Base-by-base conservation (phyloP, 2,329 filamentous ascomycete species). In the Cladosporium sp. region DNA sequence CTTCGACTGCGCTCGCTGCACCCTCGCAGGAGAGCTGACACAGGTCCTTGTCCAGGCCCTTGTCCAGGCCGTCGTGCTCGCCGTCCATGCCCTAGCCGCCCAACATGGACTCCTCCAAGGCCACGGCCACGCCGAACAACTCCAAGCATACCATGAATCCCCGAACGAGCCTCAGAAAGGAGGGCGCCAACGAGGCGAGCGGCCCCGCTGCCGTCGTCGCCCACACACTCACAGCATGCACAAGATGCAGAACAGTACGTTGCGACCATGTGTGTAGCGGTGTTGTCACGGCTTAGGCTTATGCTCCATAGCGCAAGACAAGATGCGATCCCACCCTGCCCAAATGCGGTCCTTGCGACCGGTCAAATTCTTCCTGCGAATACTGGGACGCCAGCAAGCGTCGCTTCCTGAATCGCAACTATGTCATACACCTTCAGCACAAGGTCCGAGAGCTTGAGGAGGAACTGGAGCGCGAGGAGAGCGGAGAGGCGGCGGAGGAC, bases 261-360 rank as follows among this genome's bases (percentile, higher is more conserved):
- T 30, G 5, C 36, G 12, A 33, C 18, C 22, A 27, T 27, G 22
- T 27, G 5, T 27, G 13, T 29, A 29, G n/a, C 33, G 6, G 4
- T 9, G 16, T 16, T 12, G 29, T 36, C 4, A n/a, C n/a, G 8
- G 16, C 20, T n/a, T 27, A 50, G 11, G 41, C 45, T 45, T 30
- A 50, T 38, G 13, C 11, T 18, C 16, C n/a, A 52, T 64, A 95
- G 91, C 84, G 92, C 62, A 98, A 98, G 77, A 97, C 92, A 32
- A 80, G 90, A 75, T 98, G 93, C 74, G 93, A 97, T 70, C 88
- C 93, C 3, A 88, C 87, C 12, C 80, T 98, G 18, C 93, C 93
- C 35, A 86, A 87, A 63, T 98, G 93, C 69, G 80, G 88, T 15
- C 91, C 92, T 18, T 98, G 93, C 73, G 90, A 96, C 71, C 82